Evolutionary conservation across 2,329 filamentous ascomycete species (phyloP).

Genomic region (Immersiporthe knoxdaviesiana): DNA sequence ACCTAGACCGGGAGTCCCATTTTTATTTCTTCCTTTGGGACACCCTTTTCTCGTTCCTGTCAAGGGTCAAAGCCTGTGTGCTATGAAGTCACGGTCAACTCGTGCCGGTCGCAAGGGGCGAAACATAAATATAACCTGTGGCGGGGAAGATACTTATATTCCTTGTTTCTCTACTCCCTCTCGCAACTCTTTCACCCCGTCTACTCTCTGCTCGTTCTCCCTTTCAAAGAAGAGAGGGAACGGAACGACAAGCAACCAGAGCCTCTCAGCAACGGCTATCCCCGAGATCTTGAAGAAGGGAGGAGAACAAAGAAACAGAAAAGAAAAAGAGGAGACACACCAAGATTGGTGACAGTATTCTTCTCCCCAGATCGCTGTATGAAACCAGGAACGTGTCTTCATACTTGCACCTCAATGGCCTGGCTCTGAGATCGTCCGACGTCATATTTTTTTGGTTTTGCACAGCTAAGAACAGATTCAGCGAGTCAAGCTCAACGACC

Average conservation of each 20-base stretch:
- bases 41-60: neutral
- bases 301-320: neutral
- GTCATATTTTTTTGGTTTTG: constrained; percentile 16
- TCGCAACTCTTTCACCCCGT: too few relatives aligned
- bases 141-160: neutral
- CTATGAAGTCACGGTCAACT: neutral
- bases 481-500: neutral
- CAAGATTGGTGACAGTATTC: neutral
- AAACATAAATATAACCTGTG: neutral
- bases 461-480: neutral
- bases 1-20: neutral
- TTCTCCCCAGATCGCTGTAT: neutral
- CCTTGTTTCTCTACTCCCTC: neutral
- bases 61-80: neutral
- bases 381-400: constrained; percentile 26
- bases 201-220: neutral
- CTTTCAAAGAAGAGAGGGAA: neutral
- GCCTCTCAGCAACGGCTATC: neutral
- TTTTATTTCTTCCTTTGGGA: neutral
- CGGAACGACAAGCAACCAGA: neutral
- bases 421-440: constrained; percentile 13
- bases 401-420: constrained; percentile 21
- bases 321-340: neutral
- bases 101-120: neutral
- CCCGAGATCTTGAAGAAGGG: neutral